These are phyloP conservation scores for Drosera capensis DNA, from an alignment of 148 eudicot species.

Conservation along the genomic window DNA sequence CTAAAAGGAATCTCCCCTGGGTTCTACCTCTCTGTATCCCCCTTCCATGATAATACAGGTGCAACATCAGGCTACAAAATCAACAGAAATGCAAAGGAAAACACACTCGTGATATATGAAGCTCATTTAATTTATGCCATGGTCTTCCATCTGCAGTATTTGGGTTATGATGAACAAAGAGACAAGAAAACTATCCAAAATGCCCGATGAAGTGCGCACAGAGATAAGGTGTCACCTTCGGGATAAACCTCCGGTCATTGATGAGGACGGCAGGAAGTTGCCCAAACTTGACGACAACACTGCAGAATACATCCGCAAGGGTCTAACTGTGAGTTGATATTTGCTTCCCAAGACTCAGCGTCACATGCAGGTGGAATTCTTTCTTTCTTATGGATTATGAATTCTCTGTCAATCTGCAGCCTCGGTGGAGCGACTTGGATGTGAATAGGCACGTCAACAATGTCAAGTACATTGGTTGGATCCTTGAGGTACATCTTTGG, in stretches of 20 bases:
- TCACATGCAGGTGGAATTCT: not conserved
- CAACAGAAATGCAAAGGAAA: too few relatives aligned
- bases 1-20: too few relatives aligned
- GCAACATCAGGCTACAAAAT: too few relatives aligned
- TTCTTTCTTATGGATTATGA: not conserved
- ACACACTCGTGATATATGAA: too few relatives aligned
- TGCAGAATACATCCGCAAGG: slow-evolving; percentile 52
- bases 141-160: slow-evolving; percentile 30
- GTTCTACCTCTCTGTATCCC: too few relatives aligned
- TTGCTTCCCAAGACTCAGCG: not conserved
- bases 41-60: too few relatives aligned
- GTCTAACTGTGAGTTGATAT: slow-evolving; percentile 52
- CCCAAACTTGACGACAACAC: slow-evolving; percentile 65
- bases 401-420: slow-evolving; percentile 27
- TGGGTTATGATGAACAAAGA: slow-evolving; percentile 97
- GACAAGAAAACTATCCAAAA: slow-evolving; percentile 74
- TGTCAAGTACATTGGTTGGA: slow-evolving; percentile 91
- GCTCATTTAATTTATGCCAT: not conserved
- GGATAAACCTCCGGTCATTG: slow-evolving; percentile 74
- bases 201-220: slow-evolving; percentile 90
- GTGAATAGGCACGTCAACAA: slow-evolving; percentile 96
- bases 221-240: slow-evolving; percentile 65
- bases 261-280: slow-evolving; percentile 66
- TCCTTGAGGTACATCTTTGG: slow-evolving; percentile 73
- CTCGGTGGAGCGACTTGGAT: slow-evolving; percentile 93